Conservation (phyloP, 306 rosid species). For the Acacia melanoxylon region DNA sequence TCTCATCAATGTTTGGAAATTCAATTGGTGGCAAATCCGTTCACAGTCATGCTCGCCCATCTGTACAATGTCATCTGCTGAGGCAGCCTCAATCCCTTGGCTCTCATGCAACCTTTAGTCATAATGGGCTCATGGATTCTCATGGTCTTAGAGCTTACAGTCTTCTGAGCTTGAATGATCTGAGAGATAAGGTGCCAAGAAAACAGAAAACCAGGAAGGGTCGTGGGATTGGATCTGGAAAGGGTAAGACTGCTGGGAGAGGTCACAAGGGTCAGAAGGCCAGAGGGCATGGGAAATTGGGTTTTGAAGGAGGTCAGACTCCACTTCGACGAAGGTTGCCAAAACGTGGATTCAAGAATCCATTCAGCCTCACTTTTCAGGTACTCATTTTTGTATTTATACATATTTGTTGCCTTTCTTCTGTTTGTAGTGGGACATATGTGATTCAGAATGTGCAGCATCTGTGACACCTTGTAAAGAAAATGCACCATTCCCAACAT, state of each 20-base stretch:
- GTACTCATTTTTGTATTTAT: conserved; percentile 34
- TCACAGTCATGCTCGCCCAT: conserved; percentile 8
- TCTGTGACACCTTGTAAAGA: background rate
- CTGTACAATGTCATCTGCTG: conserved; percentile 25
- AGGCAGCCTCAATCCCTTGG: conserved; percentile 25
- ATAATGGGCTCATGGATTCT: background rate
- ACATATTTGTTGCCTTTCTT: background rate
- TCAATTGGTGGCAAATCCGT: conserved; percentile 28
- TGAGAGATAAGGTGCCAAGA: conserved; percentile 80
- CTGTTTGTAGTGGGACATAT: conserved; percentile 11
- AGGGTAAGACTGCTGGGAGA: conserved; percentile 98
- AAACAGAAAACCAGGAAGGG: conserved; percentile 92
- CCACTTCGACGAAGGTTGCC: conserved; percentile 92
- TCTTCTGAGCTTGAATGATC: conserved; percentile 86
- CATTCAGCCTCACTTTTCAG: conserved; percentile 91
- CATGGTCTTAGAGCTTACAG: conserved; percentile 73
- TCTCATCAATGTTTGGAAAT: conserved; percentile 39
- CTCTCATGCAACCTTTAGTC: conserved; percentile 13
- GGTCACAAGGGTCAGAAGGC: conserved; percentile 98
- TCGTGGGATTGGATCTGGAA: conserved; percentile 96
- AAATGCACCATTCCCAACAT: conserved; percentile 3
- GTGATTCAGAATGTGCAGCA: background rate
- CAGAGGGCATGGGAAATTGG: conserved; percentile 80
- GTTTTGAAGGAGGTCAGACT: conserved; percentile 97
- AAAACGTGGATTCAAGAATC: conserved; percentile 89